Base-by-base conservation (phyloP, 495 filamentous ascomycete genomes). In the Penicillium diatomitis region DNA sequence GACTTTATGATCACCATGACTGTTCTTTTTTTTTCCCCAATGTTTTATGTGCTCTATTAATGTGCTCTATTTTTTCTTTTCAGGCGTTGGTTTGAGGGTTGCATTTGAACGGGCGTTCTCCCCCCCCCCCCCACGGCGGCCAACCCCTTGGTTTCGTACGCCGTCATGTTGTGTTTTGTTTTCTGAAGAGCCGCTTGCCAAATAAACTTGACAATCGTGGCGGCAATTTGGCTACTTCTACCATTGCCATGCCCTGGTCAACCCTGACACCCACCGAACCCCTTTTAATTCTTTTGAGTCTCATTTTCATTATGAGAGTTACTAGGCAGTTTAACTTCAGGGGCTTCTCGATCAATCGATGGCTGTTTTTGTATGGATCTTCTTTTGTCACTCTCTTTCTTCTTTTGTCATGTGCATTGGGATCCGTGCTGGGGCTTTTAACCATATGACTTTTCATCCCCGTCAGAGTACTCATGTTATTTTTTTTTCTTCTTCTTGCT, bases 361-460 rank as follows among this genome's bases (percentile, higher is more conserved):
- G 28, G 31, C 37, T 11, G 11, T 32, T 33, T 27, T 32, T 37
- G 32, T 42, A 33, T 46, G 32, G 44, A 20, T 11, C 32, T 32
- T 29, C 32, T 8, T 8, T 37, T 33, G 36, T 34, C 27, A 9
- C 20, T 2, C 20, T 6, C 51, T 27, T 48, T 46, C 51, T 49
- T 38, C 46, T 56, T 49, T 46, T 46, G 49, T 49, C 45, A 44
- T 46, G 31, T n/a, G 33, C 38, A 32, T 27, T 38, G 38, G 41
- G 35, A 39, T 37, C 49, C 49, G 46, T 41, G 32, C 38, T 44
- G 49, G 34, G 43, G 47, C 32, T 45, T 45, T 4, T 39, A 39
- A 27, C 34, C 38, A 36, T 49, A 35, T 37, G 35, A 36, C 44
- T 46, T 36, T 36, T 46, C 35, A 29, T 28, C 44, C 20, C 20